Percentiles rank a stretch among this genome's conserved stretches.
Evolutionary conservation across 1,284 basidiomycete species (phyloP).

Genomic region (Moniliophthora roreri): DNA sequence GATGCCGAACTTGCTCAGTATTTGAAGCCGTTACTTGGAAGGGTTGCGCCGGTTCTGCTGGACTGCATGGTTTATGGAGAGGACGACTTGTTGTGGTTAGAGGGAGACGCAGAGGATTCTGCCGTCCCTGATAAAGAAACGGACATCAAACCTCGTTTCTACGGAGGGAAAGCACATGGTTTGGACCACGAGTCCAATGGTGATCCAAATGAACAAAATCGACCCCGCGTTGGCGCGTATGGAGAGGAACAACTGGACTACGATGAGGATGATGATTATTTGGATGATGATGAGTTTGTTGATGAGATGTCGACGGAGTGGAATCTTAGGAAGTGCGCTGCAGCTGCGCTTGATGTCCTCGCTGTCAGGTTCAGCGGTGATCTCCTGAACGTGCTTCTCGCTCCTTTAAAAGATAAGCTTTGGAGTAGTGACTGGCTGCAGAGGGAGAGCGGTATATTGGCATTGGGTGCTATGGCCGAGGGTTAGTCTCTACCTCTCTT

Average conservation of each 20-base stretch:
- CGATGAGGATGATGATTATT: constrained; percentile 84
- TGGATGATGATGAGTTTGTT: constrained; percentile 90
- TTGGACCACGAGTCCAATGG: constrained; percentile 72
- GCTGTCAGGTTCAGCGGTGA: constrained; percentile 91
- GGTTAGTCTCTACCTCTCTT: constrained; percentile 46
- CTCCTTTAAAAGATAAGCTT: constrained; percentile 90
- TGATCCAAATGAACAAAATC: constrained; percentile 42
- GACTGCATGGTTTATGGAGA: constrained; percentile 98
- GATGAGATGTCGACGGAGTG: constrained; percentile 98
- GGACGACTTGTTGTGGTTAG: constrained; percentile 93
- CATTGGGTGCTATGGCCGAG: constrained; percentile 97
- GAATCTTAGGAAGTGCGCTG: constrained; percentile 98
- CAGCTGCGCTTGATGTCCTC: constrained; percentile 96
- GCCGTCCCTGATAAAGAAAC: constrained; percentile 89
- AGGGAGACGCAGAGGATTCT: constrained; percentile 90
- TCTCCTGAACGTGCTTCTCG: constrained; percentile 85
- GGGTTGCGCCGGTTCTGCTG: constrained; percentile 91
- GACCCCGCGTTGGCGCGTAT: constrained; percentile 60
- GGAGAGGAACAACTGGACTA: constrained; percentile 72
- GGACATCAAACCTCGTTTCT: constrained; percentile 96
- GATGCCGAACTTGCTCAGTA: constrained; percentile 85
- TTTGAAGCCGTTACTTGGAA: constrained; percentile 82
- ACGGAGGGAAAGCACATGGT: constrained; percentile 83
- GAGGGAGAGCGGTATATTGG: constrained; percentile 94
- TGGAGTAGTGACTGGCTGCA: constrained; percentile 95